Conservation (phyloP, 2,329 filamentous ascomycete species). For the Incumbomyces lentus region DNA sequence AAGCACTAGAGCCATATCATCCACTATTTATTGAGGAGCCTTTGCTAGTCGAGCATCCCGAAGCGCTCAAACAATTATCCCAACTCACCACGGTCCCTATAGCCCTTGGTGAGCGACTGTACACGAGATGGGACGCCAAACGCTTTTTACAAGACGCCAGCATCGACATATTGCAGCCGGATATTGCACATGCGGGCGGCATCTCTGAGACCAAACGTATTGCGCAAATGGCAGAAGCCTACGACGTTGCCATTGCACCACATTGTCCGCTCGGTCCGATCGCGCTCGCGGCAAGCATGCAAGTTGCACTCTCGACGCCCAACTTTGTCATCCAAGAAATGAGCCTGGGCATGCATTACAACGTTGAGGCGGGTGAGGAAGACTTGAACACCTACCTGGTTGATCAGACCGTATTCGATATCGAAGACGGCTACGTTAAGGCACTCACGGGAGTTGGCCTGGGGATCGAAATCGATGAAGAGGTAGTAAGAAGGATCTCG, state of each 20-base stretch:
- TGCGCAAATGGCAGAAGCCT: conserved; percentile 58
- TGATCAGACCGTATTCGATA: conserved; percentile 54
- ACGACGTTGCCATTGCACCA: conserved; percentile 60
- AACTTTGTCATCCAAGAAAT: conserved; percentile 67
- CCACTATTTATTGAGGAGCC: conserved; percentile 67
- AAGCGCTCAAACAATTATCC: conserved; percentile 50
- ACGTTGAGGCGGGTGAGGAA: conserved; percentile 49
- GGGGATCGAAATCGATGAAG: conserved; percentile 64
- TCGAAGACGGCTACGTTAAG: conserved; percentile 56
- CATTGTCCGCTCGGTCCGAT: conserved; percentile 64
- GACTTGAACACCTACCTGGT: conserved; percentile 58
- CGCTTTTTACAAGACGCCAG: conserved; percentile 55
- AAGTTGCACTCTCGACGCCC: conserved; percentile 47
- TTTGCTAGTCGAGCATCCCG: conserved; percentile 54
- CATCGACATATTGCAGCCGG: conserved; percentile 61
- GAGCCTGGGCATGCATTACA: conserved; percentile 72
- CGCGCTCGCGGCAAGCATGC: conserved; percentile 57
- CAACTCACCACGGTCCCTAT: conserved; percentile 51
- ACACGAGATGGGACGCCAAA: conserved; percentile 60
- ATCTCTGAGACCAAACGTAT: conserved; percentile 60
- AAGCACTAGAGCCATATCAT: conserved; percentile 51
- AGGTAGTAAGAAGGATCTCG: conserved; percentile 50
- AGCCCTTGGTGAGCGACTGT: conserved; percentile 58
- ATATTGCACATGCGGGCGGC: conserved; percentile 58
- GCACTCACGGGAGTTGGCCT: conserved; percentile 49